phyloP scores from a whole-genome alignment of 2,329 filamentous ascomycete species.

The Cladosporium velox region DNA sequence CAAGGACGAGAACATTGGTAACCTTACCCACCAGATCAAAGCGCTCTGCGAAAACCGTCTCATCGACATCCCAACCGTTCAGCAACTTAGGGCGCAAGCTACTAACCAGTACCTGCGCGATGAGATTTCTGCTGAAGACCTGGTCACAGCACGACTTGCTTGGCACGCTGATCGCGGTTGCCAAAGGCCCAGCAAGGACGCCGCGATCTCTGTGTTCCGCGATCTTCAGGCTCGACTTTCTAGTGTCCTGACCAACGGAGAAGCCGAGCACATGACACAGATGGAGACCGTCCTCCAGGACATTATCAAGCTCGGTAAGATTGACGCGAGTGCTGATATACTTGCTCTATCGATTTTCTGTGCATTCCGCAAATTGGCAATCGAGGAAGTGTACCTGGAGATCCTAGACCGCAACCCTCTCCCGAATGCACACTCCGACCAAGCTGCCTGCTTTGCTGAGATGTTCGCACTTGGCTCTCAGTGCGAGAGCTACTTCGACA shows the following conservation, averaged over 20 bases:
- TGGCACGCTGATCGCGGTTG: slow-evolving; percentile 48
- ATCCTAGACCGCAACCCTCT: slow-evolving; percentile 63
- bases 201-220: slow-evolving; percentile 43
- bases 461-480: slow-evolving; percentile 64
- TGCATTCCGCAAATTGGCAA: slow-evolving; percentile 56
- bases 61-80: slow-evolving; percentile 22
- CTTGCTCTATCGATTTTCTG: slow-evolving; percentile 61
- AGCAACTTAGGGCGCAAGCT: slow-evolving; percentile 31
- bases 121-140: slow-evolving; percentile 37
- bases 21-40: slow-evolving; percentile 1
- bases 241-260: slow-evolving; percentile 23
- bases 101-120: slow-evolving; percentile 45
- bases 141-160: slow-evolving; percentile 43
- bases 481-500: slow-evolving; percentile 64
- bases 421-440: slow-evolving; percentile 62
- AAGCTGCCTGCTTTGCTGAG: slow-evolving; percentile 65
- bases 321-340: slow-evolving; percentile 49
- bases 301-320: slow-evolving; percentile 22
- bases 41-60: slow-evolving; percentile 17
- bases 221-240: slow-evolving; percentile 33
- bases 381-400: slow-evolving; percentile 65
- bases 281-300: slow-evolving; percentile 22
- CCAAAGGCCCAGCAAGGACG: slow-evolving; percentile 37
- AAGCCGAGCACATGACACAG: slow-evolving; percentile 20
- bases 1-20: slow-evolving; percentile 14